Evolutionary conservation across 176 grass and related monocot species (phyloP).

Genomic region (Sorghum bicolor): DNA sequence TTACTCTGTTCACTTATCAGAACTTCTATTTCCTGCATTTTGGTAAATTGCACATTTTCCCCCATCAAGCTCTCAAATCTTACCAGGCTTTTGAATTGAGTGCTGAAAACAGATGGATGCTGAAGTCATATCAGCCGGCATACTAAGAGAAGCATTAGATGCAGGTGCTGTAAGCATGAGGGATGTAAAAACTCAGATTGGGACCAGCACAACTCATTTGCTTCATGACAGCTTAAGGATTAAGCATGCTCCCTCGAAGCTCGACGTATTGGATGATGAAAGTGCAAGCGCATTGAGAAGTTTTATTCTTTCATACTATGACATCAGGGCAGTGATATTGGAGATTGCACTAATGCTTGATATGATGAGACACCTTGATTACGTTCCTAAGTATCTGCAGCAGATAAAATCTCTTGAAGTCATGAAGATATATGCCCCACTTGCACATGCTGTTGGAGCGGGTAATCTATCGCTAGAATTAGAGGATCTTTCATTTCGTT

Average conservation of each 20-base stretch:
- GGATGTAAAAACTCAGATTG: slow-evolving; percentile 72
- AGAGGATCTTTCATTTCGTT: slow-evolving; percentile 88
- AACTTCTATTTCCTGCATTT: neutral
- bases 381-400: slow-evolving; percentile 71
- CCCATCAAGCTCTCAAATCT: neutral
- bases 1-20: neutral
- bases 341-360: slow-evolving; percentile 80
- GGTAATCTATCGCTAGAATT: slow-evolving; percentile 75
- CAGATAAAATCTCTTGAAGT: slow-evolving; percentile 79
- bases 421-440: slow-evolving; percentile 87
- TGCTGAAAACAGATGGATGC: slow-evolving; percentile 76
- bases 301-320: slow-evolving; percentile 84
- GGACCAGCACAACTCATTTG: slow-evolving; percentile 55
- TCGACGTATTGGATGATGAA: slow-evolving; percentile 75
- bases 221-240: slow-evolving; percentile 80
- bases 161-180: slow-evolving; percentile 62
- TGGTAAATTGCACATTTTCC: neutral
- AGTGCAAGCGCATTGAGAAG: slow-evolving; percentile 62
- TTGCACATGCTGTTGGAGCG: slow-evolving; percentile 83
- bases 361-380: slow-evolving; percentile 72
- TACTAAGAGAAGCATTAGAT: slow-evolving; percentile 83
- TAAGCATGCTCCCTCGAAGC: slow-evolving; percentile 67
- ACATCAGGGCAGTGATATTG: slow-evolving; percentile 84
- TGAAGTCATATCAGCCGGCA: slow-evolving; percentile 88
- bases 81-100: slow-evolving; percentile 1